Evolutionary conservation across 2,329 filamentous ascomycete genomes (phyloP).

Genomic region (Trichophyton mentagrophytes): DNA sequence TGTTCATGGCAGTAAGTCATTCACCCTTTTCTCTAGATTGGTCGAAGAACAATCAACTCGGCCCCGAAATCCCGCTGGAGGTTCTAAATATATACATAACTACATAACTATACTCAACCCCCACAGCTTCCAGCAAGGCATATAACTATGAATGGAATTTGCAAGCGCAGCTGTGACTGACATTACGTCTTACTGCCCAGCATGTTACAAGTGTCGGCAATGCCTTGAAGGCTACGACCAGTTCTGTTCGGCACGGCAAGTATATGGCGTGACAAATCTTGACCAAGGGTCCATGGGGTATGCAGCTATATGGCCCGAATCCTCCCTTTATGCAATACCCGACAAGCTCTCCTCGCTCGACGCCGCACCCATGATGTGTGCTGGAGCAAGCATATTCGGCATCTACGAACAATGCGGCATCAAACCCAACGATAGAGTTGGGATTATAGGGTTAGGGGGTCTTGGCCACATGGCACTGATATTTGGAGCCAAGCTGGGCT

Average conservation of each 20-base stretch:
- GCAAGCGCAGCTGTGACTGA: neutral
- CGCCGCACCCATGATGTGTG: constrained; percentile 37
- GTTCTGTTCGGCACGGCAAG: constrained; percentile 22
- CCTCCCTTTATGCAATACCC: constrained; percentile 32
- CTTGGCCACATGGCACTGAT: constrained; percentile 43
- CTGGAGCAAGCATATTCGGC: constrained; percentile 41
- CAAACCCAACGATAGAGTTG: constrained; percentile 35
- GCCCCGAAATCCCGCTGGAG: neutral
- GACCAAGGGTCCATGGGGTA: constrained; percentile 29
- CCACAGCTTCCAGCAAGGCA: neutral
- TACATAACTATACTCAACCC: neutral
- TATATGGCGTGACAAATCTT: constrained; percentile 24
- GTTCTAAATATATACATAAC: neutral
- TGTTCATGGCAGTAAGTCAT: constrained; percentile 17
- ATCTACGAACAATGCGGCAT: constrained; percentile 38
- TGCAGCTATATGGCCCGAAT: constrained; percentile 29
- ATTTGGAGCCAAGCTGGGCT: constrained; percentile 41
- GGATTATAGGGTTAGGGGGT: constrained; percentile 42
- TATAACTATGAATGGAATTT: neutral
- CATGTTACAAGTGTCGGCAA: constrained; percentile 20
- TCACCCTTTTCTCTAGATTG: neutral
- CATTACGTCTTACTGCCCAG: neutral
- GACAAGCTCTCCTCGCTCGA: constrained; percentile 34
- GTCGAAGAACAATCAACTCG: neutral
- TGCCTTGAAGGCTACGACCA: constrained; percentile 17